A percentile compares a stretch with the other conserved stretches of the same genome.
Conservation (phyloP, 129 eudicot genomes). For the Ambrosia trifida region DNA sequence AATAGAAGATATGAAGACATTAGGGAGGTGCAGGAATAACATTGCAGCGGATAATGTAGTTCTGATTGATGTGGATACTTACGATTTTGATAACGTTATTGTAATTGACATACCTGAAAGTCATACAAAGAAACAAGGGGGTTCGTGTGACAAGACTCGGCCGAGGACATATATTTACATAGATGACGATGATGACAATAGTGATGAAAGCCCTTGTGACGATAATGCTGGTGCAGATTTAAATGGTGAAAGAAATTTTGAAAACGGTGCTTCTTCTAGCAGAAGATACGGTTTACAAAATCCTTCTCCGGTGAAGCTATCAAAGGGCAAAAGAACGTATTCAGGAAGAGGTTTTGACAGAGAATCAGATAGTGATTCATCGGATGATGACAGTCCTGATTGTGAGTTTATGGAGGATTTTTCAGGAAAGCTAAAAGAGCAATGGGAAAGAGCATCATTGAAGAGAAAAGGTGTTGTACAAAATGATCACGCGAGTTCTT, state of each 20-base stretch:
- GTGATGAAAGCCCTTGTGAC: constrained; percentile 49
- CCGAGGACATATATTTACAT: constrained; percentile 55
- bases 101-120: constrained; percentile 61
- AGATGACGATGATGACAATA: constrained; percentile 69
- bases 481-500: constrained; percentile 24
- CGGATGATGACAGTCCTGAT: constrained; percentile 51
- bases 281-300: constrained; percentile 27
- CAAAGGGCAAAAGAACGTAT: constrained; percentile 69
- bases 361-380: constrained; percentile 48
- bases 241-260: constrained; percentile 26
- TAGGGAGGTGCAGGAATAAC: constrained; percentile 52
- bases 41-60: constrained; percentile 44
- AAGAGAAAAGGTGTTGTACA: constrained; percentile 46
- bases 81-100: constrained; percentile 51
- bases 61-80: constrained; percentile 76
- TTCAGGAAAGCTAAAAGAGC: constrained; percentile 52
- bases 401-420: constrained; percentile 72
- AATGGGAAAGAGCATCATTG: constrained; percentile 84
- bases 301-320: constrained; percentile 60
- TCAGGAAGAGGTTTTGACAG: constrained; percentile 32
- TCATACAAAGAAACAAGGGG: constrained; percentile 35
- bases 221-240: constrained; percentile 18
- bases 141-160: constrained; percentile 36
- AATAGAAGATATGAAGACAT: constrained; percentile 40
- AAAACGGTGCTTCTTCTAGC: constrained; percentile 50